Conservation (phyloP, 139 green algal species). For the Picochlorum costavermella region DNA sequence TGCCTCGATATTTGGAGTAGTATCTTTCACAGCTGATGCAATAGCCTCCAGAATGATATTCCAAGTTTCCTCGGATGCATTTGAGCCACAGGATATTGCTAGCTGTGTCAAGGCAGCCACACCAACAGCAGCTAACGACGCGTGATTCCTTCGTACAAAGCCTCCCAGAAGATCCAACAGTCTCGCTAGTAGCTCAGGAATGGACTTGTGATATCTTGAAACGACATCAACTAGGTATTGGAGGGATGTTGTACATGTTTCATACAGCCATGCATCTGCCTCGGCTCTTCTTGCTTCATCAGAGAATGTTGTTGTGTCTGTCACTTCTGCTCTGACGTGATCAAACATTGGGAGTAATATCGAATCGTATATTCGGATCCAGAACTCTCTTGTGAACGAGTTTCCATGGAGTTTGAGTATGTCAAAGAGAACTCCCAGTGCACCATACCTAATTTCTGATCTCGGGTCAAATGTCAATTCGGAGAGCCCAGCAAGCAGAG, state of each 20-base stretch:
- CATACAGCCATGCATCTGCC: slow-evolving; percentile 92
- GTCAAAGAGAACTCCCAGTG: slow-evolving; percentile 89
- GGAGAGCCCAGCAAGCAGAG: slow-evolving; percentile 88
- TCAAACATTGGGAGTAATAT: slow-evolving; percentile 98
- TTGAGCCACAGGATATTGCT: slow-evolving; percentile 38
- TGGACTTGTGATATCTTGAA: slow-evolving; percentile 65
- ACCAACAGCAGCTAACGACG: slow-evolving; percentile 82
- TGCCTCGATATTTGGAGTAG: slow-evolving; percentile 35
- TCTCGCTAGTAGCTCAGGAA: slow-evolving; percentile 46
- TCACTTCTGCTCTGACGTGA: slow-evolving; percentile 81
- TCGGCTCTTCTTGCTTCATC: slow-evolving; percentile 60
- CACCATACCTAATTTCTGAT: slow-evolving; percentile 70
- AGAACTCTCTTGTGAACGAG: slow-evolving; percentile 85
- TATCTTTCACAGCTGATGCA: slow-evolving; percentile 36
- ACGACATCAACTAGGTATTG: slow-evolving; percentile 93
- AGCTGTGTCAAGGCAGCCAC: slow-evolving; percentile 77
- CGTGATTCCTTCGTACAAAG: slow-evolving; percentile 77
- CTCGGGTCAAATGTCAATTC: slow-evolving; percentile 96
- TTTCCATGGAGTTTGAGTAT: slow-evolving; percentile 88
- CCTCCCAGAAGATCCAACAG: slow-evolving; percentile 67
- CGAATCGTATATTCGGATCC: slow-evolving; percentile 85
- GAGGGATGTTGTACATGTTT: slow-evolving; percentile 93
- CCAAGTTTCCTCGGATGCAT: slow-evolving; percentile 41
- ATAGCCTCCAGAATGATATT: slow-evolving; percentile 42
- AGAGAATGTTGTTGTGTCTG: slow-evolving; percentile 82